Conservation (phyloP, 306 rosid species). For the Sechiopsis laciniata region DNA sequence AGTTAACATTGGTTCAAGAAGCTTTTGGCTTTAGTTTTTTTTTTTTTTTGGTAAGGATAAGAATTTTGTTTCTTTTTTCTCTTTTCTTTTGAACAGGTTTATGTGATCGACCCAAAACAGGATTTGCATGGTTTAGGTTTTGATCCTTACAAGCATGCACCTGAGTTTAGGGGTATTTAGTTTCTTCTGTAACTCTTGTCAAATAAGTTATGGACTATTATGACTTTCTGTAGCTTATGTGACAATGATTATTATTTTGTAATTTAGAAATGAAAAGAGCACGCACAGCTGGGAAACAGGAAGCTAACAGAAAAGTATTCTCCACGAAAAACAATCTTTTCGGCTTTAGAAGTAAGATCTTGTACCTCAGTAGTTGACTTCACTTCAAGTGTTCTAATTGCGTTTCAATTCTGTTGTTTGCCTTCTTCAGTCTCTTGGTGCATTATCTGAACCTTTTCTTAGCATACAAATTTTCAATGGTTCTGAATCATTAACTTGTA, state of each 20-base stretch:
- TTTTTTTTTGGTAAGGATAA: background rate
- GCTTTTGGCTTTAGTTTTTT: background rate
- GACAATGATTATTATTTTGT: background rate
- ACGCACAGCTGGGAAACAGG: conserved; percentile 44
- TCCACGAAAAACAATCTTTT: conserved; percentile 53
- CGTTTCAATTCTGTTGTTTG: background rate
- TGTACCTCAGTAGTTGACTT: conserved; percentile 25
- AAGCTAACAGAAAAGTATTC: conserved; percentile 38
- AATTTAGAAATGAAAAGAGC: conserved; percentile 66
- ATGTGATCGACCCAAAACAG: conserved; percentile 71
- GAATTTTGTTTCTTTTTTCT: too few relatives aligned
- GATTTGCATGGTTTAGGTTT: conserved; percentile 92
- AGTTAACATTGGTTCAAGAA: background rate
- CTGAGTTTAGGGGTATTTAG: conserved; percentile 84
- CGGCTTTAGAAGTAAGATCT: conserved; percentile 77
- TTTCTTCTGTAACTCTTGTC: conserved; percentile 14
- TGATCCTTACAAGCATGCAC: conserved; percentile 95
- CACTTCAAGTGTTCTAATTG: conserved; percentile 21
- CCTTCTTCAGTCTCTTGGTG: conserved; percentile 11
- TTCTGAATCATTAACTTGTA: conserved; percentile 26
- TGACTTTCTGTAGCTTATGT: background rate
- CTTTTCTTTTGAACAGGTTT: conserved; percentile 42
- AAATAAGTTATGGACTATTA: conserved; percentile 5
- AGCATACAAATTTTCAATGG: conserved; percentile 27
- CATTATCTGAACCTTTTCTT: conserved; percentile 24